Evolutionary conservation across 139 green algal species (phyloP).

Genomic region (Pleodorina starrii): DNA sequence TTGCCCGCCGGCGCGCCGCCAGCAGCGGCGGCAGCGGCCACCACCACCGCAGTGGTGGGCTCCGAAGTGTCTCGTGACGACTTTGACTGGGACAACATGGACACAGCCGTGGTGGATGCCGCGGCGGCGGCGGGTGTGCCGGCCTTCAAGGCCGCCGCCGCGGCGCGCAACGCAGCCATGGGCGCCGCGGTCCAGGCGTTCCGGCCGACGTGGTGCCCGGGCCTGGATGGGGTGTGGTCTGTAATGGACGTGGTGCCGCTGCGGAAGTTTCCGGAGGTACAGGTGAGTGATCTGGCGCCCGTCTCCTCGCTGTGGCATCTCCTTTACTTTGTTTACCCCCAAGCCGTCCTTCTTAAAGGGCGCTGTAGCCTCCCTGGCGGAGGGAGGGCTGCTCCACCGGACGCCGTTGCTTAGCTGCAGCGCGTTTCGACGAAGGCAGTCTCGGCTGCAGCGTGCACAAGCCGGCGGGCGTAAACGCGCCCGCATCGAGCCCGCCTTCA

Average conservation of each 20-base stretch:
- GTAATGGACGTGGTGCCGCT: conserved; percentile 51
- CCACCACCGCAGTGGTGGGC: no score
- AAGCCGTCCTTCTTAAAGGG: no score
- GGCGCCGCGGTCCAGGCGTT: not conserved
- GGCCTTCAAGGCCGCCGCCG: not conserved
- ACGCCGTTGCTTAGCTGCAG: no score
- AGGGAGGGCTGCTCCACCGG: no score
- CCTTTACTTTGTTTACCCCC: no score
- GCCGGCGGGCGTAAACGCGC: no score
- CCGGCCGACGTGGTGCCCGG: conserved; percentile 9
- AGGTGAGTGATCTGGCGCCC: conserved; percentile 40
- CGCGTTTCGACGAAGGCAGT: no score
- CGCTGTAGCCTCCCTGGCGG: no score
- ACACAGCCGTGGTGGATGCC: no score
- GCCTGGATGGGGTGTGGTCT: conserved; percentile 21
- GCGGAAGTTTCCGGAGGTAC: conserved; percentile 16
- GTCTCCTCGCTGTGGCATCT: no score
- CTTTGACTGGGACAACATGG: not conserved
- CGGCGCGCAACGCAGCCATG: not conserved
- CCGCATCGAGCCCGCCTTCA: no score
- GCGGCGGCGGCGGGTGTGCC: not conserved
- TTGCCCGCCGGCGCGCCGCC: not conserved
- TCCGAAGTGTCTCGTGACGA: not conserved
- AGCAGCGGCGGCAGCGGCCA: not conserved
- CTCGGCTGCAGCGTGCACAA: no score